These are phyloP conservation scores for Chalciporus sp. DNA, from an alignment of 1,284 basidiomycete species.

Conservation along the genomic window DNA sequence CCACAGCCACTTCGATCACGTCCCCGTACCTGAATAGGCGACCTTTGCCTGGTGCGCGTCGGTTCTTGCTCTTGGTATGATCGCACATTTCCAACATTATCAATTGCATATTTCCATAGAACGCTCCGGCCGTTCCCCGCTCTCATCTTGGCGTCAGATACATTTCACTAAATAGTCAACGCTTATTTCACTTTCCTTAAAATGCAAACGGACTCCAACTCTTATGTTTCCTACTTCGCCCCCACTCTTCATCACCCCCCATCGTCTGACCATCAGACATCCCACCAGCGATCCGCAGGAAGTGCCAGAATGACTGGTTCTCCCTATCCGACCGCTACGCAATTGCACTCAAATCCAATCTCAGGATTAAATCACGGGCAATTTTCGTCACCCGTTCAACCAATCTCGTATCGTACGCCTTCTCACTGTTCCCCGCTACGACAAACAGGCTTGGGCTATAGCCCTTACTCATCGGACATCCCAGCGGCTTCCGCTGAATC, in stretches of 20 bases:
- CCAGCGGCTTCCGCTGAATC: slow-evolving; percentile 35
- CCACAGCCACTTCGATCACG: slow-evolving; percentile 37
- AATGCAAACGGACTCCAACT: slow-evolving; percentile 31
- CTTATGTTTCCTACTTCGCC: slow-evolving; percentile 25
- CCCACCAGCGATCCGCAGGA: slow-evolving; percentile 9
- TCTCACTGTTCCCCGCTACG: slow-evolving; percentile 22
- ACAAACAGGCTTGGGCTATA: slow-evolving; percentile 27
- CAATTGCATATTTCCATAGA: slow-evolving; percentile 40
- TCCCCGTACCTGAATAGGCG: slow-evolving; percentile 33
- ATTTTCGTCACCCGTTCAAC: slow-evolving; percentile 20
- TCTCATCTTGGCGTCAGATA: slow-evolving; percentile 26
- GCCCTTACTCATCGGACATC: slow-evolving; percentile 33
- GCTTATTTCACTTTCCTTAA: slow-evolving; percentile 25
- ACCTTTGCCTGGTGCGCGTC: slow-evolving; percentile 34
- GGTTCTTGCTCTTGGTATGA: slow-evolving; percentile 36
- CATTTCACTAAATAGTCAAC: slow-evolving; percentile 23
- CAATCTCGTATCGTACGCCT: slow-evolving; percentile 23
- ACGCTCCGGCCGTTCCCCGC: slow-evolving; percentile 32
- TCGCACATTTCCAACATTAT: slow-evolving; percentile 36
- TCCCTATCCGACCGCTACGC: slow-evolving; percentile 23
- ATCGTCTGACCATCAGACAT: slow-evolving; percentile 9
- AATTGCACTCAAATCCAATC: slow-evolving; percentile 20
- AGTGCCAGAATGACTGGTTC: slow-evolving; percentile 28
- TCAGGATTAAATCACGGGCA: slow-evolving; percentile 20
- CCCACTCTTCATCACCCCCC: slow-evolving; percentile 18